These are phyloP conservation scores for Trametes maxima DNA, from an alignment of 768 basidiomycete species.

Conservation along the genomic window DNA sequence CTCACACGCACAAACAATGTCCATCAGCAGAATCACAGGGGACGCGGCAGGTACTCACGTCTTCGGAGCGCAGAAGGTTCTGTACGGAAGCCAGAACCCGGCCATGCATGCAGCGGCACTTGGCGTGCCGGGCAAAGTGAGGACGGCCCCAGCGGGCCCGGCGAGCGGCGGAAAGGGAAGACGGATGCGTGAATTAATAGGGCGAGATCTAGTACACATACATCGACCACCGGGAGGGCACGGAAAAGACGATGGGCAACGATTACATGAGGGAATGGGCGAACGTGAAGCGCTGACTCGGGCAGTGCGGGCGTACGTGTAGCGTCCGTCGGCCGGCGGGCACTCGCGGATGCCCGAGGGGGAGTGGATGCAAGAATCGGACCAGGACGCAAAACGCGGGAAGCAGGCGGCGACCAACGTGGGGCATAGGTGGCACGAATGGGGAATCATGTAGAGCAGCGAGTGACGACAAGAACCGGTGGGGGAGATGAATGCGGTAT, in stretches of 20 bases:
- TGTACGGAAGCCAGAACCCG: background rate
- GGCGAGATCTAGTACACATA: slow-evolving; percentile 19
- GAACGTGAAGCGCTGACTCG: background rate
- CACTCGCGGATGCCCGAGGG: background rate
- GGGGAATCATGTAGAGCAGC: background rate
- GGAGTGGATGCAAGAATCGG: slow-evolving; percentile 2
- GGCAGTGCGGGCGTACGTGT: background rate
- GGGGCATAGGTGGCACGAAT: background rate
- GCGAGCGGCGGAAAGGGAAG: background rate
- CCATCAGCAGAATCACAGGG: background rate
- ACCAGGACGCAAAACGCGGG: slow-evolving; percentile 9
- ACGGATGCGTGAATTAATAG: slow-evolving; percentile 15
- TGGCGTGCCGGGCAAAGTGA: too few species aligned
- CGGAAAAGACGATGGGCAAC: slow-evolving; percentile 9
- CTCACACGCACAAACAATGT: background rate
- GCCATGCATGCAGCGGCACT: too few species aligned
- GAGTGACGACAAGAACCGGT: slow-evolving; percentile 2
- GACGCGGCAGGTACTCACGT: background rate
- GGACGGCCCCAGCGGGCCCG: too few species aligned
- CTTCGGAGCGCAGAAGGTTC: too few species aligned
- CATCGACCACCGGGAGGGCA: slow-evolving; percentile 18
- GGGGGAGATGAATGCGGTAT: background rate
- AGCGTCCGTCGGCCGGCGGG: slow-evolving; percentile 7
- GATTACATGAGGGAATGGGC: slow-evolving; percentile 10
- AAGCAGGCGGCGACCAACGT: slow-evolving; percentile 2